These are phyloP conservation scores for Kwoniella dendrophila DNA, from an alignment of 768 basidiomycete species.

Conservation along the genomic window DNA sequence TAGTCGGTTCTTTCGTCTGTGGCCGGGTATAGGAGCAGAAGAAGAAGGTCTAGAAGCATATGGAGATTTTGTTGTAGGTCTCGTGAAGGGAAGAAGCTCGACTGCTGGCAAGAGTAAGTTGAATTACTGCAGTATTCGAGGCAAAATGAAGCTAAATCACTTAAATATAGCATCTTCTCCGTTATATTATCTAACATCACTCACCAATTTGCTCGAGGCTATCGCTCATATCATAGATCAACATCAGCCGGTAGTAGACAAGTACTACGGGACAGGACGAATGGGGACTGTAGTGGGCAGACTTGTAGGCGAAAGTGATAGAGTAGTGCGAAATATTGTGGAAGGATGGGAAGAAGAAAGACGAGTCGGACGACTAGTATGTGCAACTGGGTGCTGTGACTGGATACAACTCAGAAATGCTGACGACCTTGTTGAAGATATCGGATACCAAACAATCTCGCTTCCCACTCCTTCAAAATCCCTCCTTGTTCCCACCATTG, in stretches of 20 bases:
- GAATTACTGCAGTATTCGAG: slow-evolving; percentile 14
- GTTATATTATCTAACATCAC: slow-evolving; percentile 81
- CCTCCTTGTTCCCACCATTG: slow-evolving; percentile 40
- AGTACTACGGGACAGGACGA: slow-evolving; percentile 88
- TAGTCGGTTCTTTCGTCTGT: slow-evolving; percentile 93
- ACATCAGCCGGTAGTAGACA: slow-evolving; percentile 95
- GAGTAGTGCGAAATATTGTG: slow-evolving; percentile 72
- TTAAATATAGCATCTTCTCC: slow-evolving; percentile 75
- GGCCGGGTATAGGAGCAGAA: slow-evolving; percentile 94
- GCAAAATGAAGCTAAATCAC: background rate
- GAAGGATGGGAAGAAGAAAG: slow-evolving; percentile 92
- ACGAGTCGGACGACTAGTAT: slow-evolving; percentile 64
- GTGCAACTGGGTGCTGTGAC: slow-evolving; percentile 8
- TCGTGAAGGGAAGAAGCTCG: slow-evolving; percentile 77
- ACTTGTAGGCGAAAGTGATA: slow-evolving; percentile 82
- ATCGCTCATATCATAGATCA: slow-evolving; percentile 96
- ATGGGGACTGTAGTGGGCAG: slow-evolving; percentile 76
- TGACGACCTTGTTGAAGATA: slow-evolving; percentile 44
- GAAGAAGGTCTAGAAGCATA: slow-evolving; percentile 87
- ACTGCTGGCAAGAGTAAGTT: slow-evolving; percentile 77
- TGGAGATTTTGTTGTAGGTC: slow-evolving; percentile 86
- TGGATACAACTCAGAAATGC: background rate
- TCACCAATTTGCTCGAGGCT: slow-evolving; percentile 91
- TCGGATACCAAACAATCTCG: slow-evolving; percentile 54
- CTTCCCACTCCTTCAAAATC: slow-evolving; percentile 48